Evolutionary conservation across 2,329 filamentous ascomycete species (phyloP), one percentile per base, ranked within the genome.

Genomic region (Lecanicillium sp.): DNA sequence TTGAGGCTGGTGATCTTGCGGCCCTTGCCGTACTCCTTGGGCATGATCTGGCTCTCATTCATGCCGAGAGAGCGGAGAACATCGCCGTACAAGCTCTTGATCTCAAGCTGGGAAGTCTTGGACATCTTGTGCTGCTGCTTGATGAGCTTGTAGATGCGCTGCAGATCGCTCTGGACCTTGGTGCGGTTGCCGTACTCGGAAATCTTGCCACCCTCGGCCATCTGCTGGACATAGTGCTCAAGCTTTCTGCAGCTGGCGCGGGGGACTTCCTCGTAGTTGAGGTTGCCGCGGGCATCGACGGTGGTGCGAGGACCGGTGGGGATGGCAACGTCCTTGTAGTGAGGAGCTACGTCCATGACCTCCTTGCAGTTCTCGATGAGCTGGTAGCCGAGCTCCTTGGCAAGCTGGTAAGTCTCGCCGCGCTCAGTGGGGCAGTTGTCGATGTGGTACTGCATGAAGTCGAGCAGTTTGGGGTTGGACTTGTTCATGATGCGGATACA

Each of bases 401-500:
- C 93, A n/a, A 98, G 83, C 70, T 93, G 81, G 70, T 98, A 98
- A 1, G 93, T 98, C 72, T 98, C 93, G 51, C 93, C 93, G 43
- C 91, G 86, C 63, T 98, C 90, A 0, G 90, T 90, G 1, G 93
- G 93, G 72, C 91, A 97, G 73, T 97, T 93, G 62, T 98, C 93
- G 62, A 98, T 98, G 72, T 98, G 93, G 61, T 98, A 97, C 66
- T 98, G 93, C 93, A 98, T 98, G 70, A 96, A 98, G 58, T 98
- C 91, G 50, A 98, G 79, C 1, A 98, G 81, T 29, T 88, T 86
- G 2, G 93, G 93, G 65, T 97, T 98, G 27, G 93, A 95, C 54
- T 93, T 87, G 74, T 96, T 98, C 93, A 98, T 98, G 70, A 98
- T 93, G 57, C 89, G 87, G 62, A 98, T 97, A 71, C 93, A 98